Base-by-base conservation (phyloP, 2,329 filamentous ascomycete genomes). In the Onygenales sp. region DNA sequence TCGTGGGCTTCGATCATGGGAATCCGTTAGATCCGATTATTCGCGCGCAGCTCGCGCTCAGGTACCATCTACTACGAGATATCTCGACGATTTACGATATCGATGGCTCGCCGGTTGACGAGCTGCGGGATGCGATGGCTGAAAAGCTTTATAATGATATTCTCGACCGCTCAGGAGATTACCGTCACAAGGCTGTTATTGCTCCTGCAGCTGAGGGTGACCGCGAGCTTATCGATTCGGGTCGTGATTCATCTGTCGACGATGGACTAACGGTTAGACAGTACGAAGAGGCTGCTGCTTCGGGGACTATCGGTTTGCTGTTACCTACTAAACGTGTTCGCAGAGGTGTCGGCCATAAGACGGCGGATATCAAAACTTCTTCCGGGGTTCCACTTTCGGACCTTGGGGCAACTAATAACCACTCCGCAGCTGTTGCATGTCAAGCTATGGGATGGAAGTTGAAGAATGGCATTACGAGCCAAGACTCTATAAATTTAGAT, bases 111-210 rank as follows among this genome's bases (percentile, higher is more conserved):
- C 67, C 89, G 2, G 90, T 97, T 31, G 84, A 96, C 61, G 80
- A 85, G 51, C 74, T 81, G 31, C 83, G 87, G 59, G 93, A 98
- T 68, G 80, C 84, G 52, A 80, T 91, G 63, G 88, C 93, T 34
- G 92, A 97, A 67, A 89, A 87, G 59, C 79, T 98, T 2, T 97
- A 94, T 75, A 96, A 97, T 61, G 90, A 97, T 67, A 88, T 95
- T 45, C 78, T 97, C 21, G 92, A 97, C 65, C 84, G 93, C 51
- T 89, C 93, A 43, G 93, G 91, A 65, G 83, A 87, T 59, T 97
- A 89, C 73, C 91, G 95, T 62, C 87, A 88, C 66, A 92, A 91
- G 67, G 74, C 82, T 27, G 77, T 82, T 36, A 77, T 83, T 6
- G 78, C 81, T 6, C 83, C 86, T 58, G 84, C 86, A 21, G 83